Conservation (phyloP, 73 alveolate genomes). For the Vitrella brassicaformis region DNA sequence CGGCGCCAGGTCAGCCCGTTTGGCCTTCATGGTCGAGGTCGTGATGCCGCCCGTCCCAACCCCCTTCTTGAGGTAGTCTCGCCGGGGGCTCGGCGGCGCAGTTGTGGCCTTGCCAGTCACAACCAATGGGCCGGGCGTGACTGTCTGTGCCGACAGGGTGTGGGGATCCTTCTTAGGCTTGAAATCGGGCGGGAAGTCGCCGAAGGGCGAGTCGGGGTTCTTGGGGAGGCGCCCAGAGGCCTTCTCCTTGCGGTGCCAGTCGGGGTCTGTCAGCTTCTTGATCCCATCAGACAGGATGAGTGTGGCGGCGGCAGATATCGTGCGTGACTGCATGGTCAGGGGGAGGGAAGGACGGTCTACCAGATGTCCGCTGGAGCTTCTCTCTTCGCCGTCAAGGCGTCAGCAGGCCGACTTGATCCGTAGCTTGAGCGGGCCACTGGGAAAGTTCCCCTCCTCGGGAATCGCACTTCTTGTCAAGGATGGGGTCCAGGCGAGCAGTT, state of each 20-base stretch:
- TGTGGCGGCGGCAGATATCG: not conserved
- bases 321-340: too few relatives aligned
- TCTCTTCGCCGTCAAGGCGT: too few relatives aligned
- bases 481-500: too few relatives aligned
- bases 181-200: conserved; percentile 27
- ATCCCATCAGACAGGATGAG: not conserved
- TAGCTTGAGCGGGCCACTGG: too few relatives aligned
- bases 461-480: too few relatives aligned
- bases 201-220: conserved; percentile 32
- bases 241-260: not conserved
- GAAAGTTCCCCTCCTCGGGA: too few relatives aligned
- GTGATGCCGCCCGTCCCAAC: conserved; percentile 84
- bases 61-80: conserved; percentile 8
- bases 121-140: too few relatives aligned
- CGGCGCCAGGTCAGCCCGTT: conserved; percentile 53
- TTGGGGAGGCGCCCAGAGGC: conserved; percentile 3
- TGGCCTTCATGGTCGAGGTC: conserved; percentile 66
- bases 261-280: not conserved
- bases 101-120: conserved; percentile 52
- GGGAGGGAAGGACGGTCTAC: too few relatives aligned
- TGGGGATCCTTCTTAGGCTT: not conserved
- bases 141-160: too few relatives aligned
- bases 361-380: too few relatives aligned
- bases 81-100: conserved; percentile 42
- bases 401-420: too few relatives aligned